Conservation (phyloP, 768 basidiomycete species). For the Crucibulum laeve region DNA sequence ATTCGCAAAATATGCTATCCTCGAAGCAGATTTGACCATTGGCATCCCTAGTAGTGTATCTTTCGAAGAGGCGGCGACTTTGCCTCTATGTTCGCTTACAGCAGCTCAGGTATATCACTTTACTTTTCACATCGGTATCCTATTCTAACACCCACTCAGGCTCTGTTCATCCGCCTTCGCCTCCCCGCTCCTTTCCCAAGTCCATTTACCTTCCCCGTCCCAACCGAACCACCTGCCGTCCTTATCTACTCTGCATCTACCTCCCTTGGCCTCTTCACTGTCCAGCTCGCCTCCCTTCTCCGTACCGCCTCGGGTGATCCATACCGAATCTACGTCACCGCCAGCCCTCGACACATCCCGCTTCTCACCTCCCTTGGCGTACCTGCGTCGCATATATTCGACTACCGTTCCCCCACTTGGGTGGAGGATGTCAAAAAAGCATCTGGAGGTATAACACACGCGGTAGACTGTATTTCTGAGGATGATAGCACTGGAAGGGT, state of each 20-base stretch:
- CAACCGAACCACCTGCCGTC: conserved; percentile 16
- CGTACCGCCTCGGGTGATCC: conserved; percentile 17
- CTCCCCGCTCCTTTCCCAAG: conserved; percentile 22
- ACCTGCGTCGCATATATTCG: conserved; percentile 24
- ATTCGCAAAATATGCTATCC: conserved; percentile 28
- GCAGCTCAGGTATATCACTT: conserved; percentile 23
- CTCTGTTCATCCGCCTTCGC: conserved; percentile 25
- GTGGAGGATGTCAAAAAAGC: conserved; percentile 20
- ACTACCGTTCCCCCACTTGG: conserved; percentile 26
- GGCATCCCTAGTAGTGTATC: conserved; percentile 17
- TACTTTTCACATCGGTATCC: not conserved
- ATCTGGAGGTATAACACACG: conserved; percentile 22
- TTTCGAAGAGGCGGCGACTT: conserved; percentile 27
- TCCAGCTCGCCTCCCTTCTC: conserved; percentile 20
- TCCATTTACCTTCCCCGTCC: conserved; percentile 11
- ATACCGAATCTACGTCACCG: conserved; percentile 25
- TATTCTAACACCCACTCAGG: conserved; percentile 14
- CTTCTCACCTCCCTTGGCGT: conserved; percentile 22
- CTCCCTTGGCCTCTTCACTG: conserved; percentile 25
- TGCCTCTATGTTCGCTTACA: conserved; percentile 26
- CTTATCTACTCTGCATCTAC: conserved; percentile 29
- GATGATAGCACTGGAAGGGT: conserved; percentile 22
- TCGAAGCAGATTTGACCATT: conserved; percentile 27
- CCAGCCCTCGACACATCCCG: conserved; percentile 21
- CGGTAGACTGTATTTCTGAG: conserved; percentile 30